A percentile compares a stretch with the other conserved stretches of the same genome.
phyloP scores from a whole-genome alignment of 169 alveolate genomes.

The Toxoplasma gondii region DNA sequence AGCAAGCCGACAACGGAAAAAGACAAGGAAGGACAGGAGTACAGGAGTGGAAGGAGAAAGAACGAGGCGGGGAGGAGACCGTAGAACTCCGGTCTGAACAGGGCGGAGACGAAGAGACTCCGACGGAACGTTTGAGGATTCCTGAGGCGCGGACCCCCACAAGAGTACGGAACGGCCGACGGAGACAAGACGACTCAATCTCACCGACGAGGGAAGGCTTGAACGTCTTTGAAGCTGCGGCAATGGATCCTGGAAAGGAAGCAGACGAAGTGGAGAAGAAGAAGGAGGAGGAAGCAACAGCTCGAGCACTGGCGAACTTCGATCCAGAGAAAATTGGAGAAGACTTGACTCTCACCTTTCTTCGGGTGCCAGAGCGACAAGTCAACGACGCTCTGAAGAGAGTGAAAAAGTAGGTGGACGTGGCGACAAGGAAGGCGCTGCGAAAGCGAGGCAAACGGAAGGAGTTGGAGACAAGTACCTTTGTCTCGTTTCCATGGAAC shows the following conservation, averaged over 20 bases:
- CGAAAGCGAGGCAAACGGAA: neutral
- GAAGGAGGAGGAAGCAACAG: neutral
- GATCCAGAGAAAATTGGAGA: neutral
- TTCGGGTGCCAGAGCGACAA: neutral
- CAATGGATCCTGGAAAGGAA: too few species aligned
- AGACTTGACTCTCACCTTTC: constrained; percentile 5
- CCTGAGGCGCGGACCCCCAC: neutral
- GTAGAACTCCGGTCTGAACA: too few species aligned
- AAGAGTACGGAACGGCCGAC: neutral
- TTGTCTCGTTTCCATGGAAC: too few species aligned
- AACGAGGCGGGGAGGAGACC: too few species aligned
- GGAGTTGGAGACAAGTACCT: neutral
- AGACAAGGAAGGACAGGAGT: too few species aligned
- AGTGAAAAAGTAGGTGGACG: constrained; percentile 7
- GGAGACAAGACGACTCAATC: neutral
- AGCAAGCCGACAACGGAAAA: too few species aligned
- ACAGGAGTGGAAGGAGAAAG: too few species aligned
- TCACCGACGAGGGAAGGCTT: too few species aligned
- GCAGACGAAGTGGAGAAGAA: too few species aligned
- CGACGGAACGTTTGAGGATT: too few species aligned
- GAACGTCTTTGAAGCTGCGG: neutral
- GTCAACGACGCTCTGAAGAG: neutral
- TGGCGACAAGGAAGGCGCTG: neutral
- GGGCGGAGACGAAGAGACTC: too few species aligned
- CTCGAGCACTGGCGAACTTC: neutral